Evolutionary conservation across 345 rosid species (phyloP).

Genomic region (Kernera saxatilis): DNA sequence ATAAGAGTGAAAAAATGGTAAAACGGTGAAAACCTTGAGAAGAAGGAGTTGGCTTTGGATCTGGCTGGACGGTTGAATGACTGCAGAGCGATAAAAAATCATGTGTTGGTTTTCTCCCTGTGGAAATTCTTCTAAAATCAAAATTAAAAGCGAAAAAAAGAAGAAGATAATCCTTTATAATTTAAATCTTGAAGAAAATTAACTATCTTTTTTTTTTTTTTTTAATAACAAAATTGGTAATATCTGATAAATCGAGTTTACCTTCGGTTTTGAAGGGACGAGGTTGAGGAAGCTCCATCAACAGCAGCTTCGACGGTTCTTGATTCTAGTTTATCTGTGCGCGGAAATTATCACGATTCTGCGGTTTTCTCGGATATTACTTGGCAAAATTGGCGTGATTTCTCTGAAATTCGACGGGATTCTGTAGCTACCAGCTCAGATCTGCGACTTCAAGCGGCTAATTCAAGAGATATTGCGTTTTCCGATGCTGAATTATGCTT

Average conservation of each 20-base stretch:
- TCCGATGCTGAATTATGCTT: conserved; percentile 15
- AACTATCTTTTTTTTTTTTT: background rate
- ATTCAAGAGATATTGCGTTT: background rate
- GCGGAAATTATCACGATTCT: background rate
- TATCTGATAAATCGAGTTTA: conserved; percentile 21
- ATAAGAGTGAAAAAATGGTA: conserved; percentile 18
- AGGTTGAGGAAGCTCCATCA: conserved; percentile 88
- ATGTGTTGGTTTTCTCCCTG: conserved; percentile 86
- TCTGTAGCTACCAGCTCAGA: conserved; percentile 28
- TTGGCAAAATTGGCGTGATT: background rate
- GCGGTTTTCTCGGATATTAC: background rate
- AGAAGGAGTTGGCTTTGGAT: conserved; percentile 51
- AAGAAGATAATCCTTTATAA: background rate
- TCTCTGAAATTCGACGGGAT: background rate
- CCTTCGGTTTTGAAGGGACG: conserved; percentile 71
- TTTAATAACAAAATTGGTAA: background rate
- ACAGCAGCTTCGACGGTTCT: conserved; percentile 3
- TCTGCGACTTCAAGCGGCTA: conserved; percentile 23
- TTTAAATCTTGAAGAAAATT: background rate
- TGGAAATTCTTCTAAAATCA: conserved; percentile 36
- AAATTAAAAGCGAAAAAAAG: background rate
- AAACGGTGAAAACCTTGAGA: conserved; percentile 55
- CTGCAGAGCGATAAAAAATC: conserved; percentile 89
- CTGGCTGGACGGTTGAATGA: conserved; percentile 68
- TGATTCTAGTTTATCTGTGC: background rate